Evolutionary conservation across 2,329 filamentous ascomycete genomes (phyloP), one percentile per base, ranked within the genome.

Genomic region (Trichoderma endophyticum): DNA sequence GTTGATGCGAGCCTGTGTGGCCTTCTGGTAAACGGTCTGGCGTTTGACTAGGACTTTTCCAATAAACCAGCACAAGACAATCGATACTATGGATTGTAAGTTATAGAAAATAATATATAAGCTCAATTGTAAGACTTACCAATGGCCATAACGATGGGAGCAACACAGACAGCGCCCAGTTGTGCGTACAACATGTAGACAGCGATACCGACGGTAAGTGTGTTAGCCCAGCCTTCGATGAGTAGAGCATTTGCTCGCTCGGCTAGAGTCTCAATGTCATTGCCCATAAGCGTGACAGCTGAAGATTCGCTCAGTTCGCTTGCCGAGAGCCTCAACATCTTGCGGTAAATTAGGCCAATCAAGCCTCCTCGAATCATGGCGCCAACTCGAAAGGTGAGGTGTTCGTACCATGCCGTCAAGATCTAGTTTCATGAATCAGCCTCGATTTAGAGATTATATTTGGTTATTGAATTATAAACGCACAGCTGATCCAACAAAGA

Each of bases 1-100:
- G 24, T 80, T 80, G 59, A 81, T 80, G 6, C 80, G 78, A 12
- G 75, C 74, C 26, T 81, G 79, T 0, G 78, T 80, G n/a, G 79
- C 76, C 11, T 80, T 77, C 62, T 79, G 79, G 65, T 79, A 81
- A 8, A 72, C 64, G 3, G 75, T 79, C n/a, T 79, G 78, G 6
- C 78, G 76, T 1, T 73, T 72, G 14, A 79, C 76, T 70, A 79
- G 78, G 51, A 77, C 60, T 26, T 76, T 77, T 6, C 79, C 78
- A 6, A 76, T 71, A 3, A 72, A 73, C 4, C 75, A 75, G 21
- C 72, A 76, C 0, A 78, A 72, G 15, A 62, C 63, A 4, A 77
- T 70, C 1, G 72, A 79, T 21, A 75, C 79, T 79, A 56, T 7
- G 6, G 69, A 66, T 65, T 18, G 57, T 28, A 3, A 68, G 21